These are phyloP conservation scores for Apium graveolens DNA, from an alignment of 129 eudicot genomes.

Conservation along the genomic window DNA sequence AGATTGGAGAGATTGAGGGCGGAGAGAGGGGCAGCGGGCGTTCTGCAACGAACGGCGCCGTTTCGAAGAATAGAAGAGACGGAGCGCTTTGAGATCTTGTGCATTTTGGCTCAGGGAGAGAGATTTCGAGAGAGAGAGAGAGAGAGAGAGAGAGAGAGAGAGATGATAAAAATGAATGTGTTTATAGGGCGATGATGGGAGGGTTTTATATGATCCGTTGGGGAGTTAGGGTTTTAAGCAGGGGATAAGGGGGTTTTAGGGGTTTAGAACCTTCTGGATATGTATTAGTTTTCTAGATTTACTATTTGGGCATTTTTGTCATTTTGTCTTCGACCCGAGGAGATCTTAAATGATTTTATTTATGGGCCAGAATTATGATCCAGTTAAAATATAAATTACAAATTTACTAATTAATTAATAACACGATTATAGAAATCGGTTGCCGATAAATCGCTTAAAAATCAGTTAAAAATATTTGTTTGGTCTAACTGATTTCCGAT, in stretches of 20 bases:
- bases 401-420: too few relatives aligned
- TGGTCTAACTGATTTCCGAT: too few relatives aligned
- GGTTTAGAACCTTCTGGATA: background rate
- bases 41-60: slow-evolving; percentile 42
- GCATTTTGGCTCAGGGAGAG: slow-evolving; percentile 35
- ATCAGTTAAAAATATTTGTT: too few relatives aligned
- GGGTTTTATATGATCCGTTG: background rate
- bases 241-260: background rate
- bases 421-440: too few relatives aligned
- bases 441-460: too few relatives aligned
- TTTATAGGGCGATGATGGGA: background rate
- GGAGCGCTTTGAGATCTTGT: slow-evolving; percentile 67
- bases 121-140: background rate
- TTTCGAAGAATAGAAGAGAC: slow-evolving; percentile 51
- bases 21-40: slow-evolving; percentile 25
- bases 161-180: background rate
- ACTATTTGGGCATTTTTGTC: background rate
- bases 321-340: background rate
- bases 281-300: background rate
- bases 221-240: background rate
- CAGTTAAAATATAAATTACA: too few relatives aligned
- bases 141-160: background rate
- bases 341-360: too few relatives aligned
- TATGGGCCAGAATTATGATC: background rate
- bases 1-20: slow-evolving; percentile 27